Evolutionary conservation across 257 asterid genomes (phyloP).

Genomic region (Henckelia pumila): DNA sequence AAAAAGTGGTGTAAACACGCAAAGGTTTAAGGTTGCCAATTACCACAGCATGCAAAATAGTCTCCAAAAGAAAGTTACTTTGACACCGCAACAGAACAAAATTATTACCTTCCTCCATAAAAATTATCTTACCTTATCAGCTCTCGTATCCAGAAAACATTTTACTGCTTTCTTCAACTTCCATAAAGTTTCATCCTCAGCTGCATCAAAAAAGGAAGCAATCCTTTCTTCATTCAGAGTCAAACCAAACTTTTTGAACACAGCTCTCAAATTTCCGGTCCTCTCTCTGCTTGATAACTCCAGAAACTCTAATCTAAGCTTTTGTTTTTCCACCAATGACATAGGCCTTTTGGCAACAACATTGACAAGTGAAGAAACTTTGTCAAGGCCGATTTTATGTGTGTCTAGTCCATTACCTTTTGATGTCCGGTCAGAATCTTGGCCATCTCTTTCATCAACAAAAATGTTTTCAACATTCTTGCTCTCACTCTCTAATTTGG

Average conservation of each 20-base stretch:
- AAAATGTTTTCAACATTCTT: slow-evolving; percentile 21
- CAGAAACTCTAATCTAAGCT: slow-evolving; percentile 39
- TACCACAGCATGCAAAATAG: background rate
- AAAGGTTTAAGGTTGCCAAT: slow-evolving; percentile 11
- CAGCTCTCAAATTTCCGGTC: slow-evolving; percentile 30
- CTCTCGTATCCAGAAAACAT: slow-evolving; percentile 26
- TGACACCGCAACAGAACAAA: background rate
- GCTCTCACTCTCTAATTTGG: slow-evolving; percentile 34
- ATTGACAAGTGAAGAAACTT: slow-evolving; percentile 26
- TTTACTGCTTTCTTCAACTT: slow-evolving; percentile 44
- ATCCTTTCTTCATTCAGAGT: slow-evolving; percentile 25
- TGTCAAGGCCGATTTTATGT: slow-evolving; percentile 17
- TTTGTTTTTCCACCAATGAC: slow-evolving; percentile 40
- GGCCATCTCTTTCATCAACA: slow-evolving; percentile 29
- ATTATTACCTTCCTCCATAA: background rate
- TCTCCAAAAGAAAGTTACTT: background rate
- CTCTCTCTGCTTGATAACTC: slow-evolving; percentile 35
- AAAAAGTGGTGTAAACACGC: background rate
- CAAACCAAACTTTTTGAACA: slow-evolving; percentile 26
- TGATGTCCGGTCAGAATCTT: slow-evolving; percentile 19
- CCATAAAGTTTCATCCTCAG: slow-evolving; percentile 43
- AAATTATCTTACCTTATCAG: slow-evolving; percentile 35
- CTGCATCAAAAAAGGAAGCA: slow-evolving; percentile 30
- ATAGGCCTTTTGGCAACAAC: slow-evolving; percentile 27
- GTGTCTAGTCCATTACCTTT: slow-evolving; percentile 22